Evolutionary conservation across 257 asterid genomes (phyloP), one percentile per base, ranked within the genome.

Genomic region (Knoxia roxburghii): DNA sequence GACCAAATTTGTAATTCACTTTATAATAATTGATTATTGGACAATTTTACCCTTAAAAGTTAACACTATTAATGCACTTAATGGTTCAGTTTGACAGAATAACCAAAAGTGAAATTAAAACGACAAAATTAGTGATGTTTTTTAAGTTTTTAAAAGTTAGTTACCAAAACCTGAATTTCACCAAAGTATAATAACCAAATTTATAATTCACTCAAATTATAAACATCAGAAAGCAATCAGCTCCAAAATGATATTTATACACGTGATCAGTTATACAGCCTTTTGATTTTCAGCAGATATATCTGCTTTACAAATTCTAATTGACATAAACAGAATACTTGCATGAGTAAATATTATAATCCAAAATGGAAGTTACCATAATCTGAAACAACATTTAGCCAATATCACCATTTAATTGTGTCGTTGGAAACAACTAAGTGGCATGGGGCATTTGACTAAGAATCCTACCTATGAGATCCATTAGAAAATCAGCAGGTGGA

Each of bases 251-350:
- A 67, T 50, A 59, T 48, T 10, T 23, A 49, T 20, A 30, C 27
- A 60, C 10, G 53, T 14, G 57, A 37, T 1, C 14, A 27, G 29
- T 10, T 27, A 35, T 64, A 5, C 0, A 3, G 24, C 32, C 18
- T 54, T 40, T 70, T 37, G 46, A 39, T 61, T 50, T 39, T 43
- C 40, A 43, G 40, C 39, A 49, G n/a, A 21, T 27, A 59, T 48
- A 60, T 24, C 9, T n/a, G 30, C 57, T 26, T 50, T 18, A 35
- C 27, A 40, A 39, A 21, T 13, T n/a, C 5, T 14, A 50, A 23
- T 13, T 32, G 49, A 49, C 23, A 6, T 12, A 20, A 20, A 21
- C 12, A 26, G 41, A 37, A 2, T 37, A 35, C 56, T 50, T 50
- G 27, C 11, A 61, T 21, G 58, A 59, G 48, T 24, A 13, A 49